These are phyloP conservation scores for Batkoa obscura DNA, from an alignment of 371 early-diverging fungal genomes.

Conservation along the genomic window DNA sequence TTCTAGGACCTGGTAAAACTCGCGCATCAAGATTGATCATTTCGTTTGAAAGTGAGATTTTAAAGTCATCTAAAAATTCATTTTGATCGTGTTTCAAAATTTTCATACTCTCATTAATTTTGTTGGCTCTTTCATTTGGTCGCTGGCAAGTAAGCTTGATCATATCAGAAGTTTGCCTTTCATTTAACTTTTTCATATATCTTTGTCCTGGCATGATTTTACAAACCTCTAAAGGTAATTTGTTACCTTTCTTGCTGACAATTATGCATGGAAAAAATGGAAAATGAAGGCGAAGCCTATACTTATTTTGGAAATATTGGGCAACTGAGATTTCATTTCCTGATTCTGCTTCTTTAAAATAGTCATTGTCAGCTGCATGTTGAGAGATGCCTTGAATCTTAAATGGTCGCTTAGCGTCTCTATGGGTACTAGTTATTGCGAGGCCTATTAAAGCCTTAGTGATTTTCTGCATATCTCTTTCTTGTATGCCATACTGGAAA, in stretches of 20 bases:
- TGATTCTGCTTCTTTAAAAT: conserved; percentile 29
- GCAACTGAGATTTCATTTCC: conserved; percentile 36
- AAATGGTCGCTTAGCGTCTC: conserved; percentile 40
- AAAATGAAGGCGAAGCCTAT: conserved; percentile 40
- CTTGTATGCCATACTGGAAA: conserved; percentile 32
- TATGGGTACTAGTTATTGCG: conserved; percentile 48
- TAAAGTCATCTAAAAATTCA: conserved; percentile 34
- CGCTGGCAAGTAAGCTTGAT: conserved; percentile 70
- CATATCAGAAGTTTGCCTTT: conserved; percentile 77
- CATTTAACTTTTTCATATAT: conserved; percentile 51
- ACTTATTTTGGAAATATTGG: conserved; percentile 45
- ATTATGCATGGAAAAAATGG: conserved; percentile 70
- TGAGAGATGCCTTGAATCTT: conserved; percentile 40
- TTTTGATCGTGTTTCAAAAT: conserved; percentile 26
- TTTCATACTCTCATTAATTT: conserved; percentile 26
- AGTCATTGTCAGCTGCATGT: conserved; percentile 36
- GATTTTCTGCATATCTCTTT: conserved; percentile 33
- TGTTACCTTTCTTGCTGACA: conserved; percentile 24
- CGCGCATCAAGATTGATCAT: conserved; percentile 41
- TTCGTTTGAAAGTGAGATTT: conserved; percentile 39
- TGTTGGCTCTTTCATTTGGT: conserved; percentile 41
- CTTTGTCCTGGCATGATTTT: conserved; percentile 58
- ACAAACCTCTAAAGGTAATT: conserved; percentile 81
- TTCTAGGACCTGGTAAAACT: conserved; percentile 49
- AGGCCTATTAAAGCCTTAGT: conserved; percentile 49